Evolutionary conservation across 805 yeast genomes (phyloP).

Genomic region (Teunomyces funiuensis): DNA sequence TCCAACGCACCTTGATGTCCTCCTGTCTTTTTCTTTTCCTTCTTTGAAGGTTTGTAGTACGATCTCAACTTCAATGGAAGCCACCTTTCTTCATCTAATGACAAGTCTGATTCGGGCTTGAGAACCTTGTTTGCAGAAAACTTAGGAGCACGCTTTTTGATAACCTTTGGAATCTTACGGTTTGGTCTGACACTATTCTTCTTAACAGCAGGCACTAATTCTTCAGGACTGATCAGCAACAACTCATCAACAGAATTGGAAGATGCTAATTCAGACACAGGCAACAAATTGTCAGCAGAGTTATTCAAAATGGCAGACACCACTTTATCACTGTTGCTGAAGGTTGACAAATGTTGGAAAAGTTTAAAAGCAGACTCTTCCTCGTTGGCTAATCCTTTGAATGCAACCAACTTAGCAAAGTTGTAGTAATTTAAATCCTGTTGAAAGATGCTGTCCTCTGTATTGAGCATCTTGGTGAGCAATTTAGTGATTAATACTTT

Average conservation of each 20-base stretch:
- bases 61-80: constrained; percentile 83
- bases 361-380: constrained; percentile 13
- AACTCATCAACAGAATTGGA: constrained; percentile 27
- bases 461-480: neutral
- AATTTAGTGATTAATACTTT: neutral
- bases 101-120: constrained; percentile 24
- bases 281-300: constrained; percentile 17
- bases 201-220: constrained; percentile 13
- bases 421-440: constrained; percentile 19
- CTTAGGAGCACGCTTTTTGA: constrained; percentile 28
- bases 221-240: constrained; percentile 29
- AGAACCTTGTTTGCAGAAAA: constrained; percentile 28
- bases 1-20: constrained; percentile 18
- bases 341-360: constrained; percentile 19
- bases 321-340: constrained; percentile 22
- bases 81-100: constrained; percentile 76
- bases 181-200: constrained; percentile 12
- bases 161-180: constrained; percentile 6
- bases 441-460: neutral
- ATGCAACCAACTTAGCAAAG: constrained; percentile 30
- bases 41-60: constrained; percentile 75
- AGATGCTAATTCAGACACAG: constrained; percentile 19
- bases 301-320: constrained; percentile 21
- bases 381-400: constrained; percentile 23
- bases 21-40: constrained; percentile 36